Evolutionary conservation across 129 eudicot species (phyloP).

Genomic region (Erigeron canadensis): DNA sequence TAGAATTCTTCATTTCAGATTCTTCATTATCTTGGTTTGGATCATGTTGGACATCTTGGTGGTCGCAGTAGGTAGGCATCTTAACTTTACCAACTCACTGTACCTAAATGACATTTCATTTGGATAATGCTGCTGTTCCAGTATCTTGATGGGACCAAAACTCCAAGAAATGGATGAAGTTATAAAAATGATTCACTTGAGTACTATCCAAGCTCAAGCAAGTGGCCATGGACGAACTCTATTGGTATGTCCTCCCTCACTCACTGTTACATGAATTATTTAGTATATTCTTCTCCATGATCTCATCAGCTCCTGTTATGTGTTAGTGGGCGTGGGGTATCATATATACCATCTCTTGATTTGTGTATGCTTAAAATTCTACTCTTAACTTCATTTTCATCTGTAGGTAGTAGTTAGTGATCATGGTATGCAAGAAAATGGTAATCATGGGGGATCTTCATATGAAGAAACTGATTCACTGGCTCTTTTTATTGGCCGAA

Average conservation of each 20-base stretch:
- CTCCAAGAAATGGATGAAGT: slow-evolving; percentile 92
- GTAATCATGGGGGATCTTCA: slow-evolving; percentile 97
- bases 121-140: slow-evolving; percentile 37
- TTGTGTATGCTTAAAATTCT: not conserved
- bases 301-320: not conserved
- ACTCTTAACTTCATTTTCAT: slow-evolving; percentile 1
- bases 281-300: slow-evolving; percentile 3
- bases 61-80: slow-evolving; percentile 71
- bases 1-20: slow-evolving; percentile 60
- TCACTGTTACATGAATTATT: not conserved
- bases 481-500: slow-evolving; percentile 66
- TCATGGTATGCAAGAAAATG: slow-evolving; percentile 91
- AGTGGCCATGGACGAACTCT: slow-evolving; percentile 55
- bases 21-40: slow-evolving; percentile 97
- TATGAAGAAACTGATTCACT: slow-evolving; percentile 90
- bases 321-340: not conserved
- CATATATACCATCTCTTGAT: not conserved
- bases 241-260: slow-evolving; percentile 72
- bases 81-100: slow-evolving; percentile 12
- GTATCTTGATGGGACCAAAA: slow-evolving; percentile 79
- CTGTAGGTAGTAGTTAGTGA: slow-evolving; percentile 83
- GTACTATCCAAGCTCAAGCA: slow-evolving; percentile 37
- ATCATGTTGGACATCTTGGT: slow-evolving; percentile 98
- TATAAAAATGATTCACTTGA: slow-evolving; percentile 65
- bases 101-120: slow-evolving; percentile 18